A percentile compares a stretch with the other conserved stretches of the same genome.
These are phyloP conservation scores for Neonectria magnoliae DNA, from an alignment of 2,329 filamentous ascomycete species.

Conservation along the genomic window DNA sequence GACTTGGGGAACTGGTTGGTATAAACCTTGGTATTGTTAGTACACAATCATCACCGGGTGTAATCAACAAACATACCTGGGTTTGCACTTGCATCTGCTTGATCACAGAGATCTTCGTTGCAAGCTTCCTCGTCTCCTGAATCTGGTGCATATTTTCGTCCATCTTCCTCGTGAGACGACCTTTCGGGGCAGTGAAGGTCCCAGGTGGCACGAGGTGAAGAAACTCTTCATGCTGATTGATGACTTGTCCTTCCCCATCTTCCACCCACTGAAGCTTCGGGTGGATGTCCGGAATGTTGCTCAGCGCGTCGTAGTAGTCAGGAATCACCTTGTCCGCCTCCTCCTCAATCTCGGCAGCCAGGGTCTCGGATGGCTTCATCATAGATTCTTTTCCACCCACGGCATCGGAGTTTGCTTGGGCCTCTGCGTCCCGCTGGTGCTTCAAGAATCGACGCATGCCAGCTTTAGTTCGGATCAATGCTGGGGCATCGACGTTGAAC, in stretches of 20 bases:
- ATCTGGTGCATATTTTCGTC: constrained; percentile 93
- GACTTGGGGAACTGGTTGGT: constrained; percentile 99
- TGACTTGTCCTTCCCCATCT: constrained; percentile 87
- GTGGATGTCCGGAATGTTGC: constrained; percentile 85
- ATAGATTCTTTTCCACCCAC: constrained; percentile 57
- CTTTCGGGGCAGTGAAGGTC: constrained; percentile 78
- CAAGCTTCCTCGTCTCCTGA: constrained; percentile 95
- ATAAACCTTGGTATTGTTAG: constrained; percentile 73
- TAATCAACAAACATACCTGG: constrained; percentile 69
- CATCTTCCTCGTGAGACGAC: constrained; percentile 80
- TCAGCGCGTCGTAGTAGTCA: constrained; percentile 92
- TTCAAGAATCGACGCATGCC: constrained; percentile 91
- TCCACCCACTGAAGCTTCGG: constrained; percentile 86
- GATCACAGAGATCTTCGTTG: constrained; percentile 95
- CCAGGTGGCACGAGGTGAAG: constrained; percentile 80
- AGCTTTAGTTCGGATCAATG: constrained; percentile 83
- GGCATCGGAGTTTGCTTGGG: constrained; percentile 50
- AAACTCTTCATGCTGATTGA: constrained; percentile 88
- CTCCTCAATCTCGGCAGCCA: constrained; percentile 95
- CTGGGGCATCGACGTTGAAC: constrained; percentile 87
- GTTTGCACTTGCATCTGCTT: constrained; percentile 99
- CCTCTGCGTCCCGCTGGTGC: constrained; percentile 76
- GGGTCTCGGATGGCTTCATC: constrained; percentile 72
- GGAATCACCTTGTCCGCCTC: constrained; percentile 86
- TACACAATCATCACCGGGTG: background rate